Percentiles rank a stretch among this genome's conserved stretches.
phyloP scores from a whole-genome alignment of 306 rosid species.

The Trifolium pratense region DNA sequence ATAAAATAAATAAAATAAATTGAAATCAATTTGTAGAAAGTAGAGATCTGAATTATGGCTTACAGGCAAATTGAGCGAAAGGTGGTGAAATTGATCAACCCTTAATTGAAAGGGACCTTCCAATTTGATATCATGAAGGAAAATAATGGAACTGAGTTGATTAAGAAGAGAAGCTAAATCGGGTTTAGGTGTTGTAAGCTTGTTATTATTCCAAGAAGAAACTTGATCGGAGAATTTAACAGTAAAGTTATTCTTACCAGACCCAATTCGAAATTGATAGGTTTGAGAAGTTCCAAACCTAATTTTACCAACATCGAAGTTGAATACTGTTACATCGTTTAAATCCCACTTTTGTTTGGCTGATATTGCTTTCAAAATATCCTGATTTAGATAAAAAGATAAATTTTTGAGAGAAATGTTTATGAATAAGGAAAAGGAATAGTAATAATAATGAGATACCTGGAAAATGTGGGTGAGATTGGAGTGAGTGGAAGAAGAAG shows the following conservation, averaged over 20 bases:
- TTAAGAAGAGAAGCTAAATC: slow-evolving; percentile 61
- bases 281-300: slow-evolving; percentile 59
- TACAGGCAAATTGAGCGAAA: slow-evolving; percentile 75
- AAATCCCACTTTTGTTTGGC: slow-evolving; percentile 65
- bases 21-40: background rate
- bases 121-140: slow-evolving; percentile 61
- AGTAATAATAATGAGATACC: slow-evolving; percentile 53
- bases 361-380: slow-evolving; percentile 71
- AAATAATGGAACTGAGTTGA: slow-evolving; percentile 53
- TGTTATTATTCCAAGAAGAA: slow-evolving; percentile 59
- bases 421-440: too few relatives aligned
- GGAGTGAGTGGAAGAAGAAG: slow-evolving; percentile 35
- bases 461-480: slow-evolving; percentile 58
- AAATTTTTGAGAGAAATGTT: too few relatives aligned
- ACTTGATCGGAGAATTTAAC: slow-evolving; percentile 66
- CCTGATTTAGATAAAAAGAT: slow-evolving; percentile 45
- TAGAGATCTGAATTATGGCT: slow-evolving; percentile 28
- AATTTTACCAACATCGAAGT: slow-evolving; percentile 59
- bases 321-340: slow-evolving; percentile 51
- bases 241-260: slow-evolving; percentile 51
- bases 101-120: slow-evolving; percentile 78
- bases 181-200: slow-evolving; percentile 47
- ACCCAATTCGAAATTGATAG: slow-evolving; percentile 64
- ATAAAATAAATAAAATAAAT: background rate
- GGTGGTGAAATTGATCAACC: slow-evolving; percentile 48